Conservation (phyloP, 2,329 filamentous ascomycete species). For the Cordyceps cicadae region DNA sequence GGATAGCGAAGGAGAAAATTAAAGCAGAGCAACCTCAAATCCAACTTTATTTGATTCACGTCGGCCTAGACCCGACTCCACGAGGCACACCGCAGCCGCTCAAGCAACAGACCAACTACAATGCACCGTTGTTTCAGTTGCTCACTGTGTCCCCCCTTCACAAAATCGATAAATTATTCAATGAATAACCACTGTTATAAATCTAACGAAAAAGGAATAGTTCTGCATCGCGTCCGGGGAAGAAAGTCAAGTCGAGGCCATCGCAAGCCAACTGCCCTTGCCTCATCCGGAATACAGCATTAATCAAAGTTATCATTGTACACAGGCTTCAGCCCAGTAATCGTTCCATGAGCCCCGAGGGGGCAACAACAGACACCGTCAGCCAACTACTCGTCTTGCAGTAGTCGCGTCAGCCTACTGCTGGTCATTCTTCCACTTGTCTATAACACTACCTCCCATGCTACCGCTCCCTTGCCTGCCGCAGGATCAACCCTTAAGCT, state of each 20-base stretch:
- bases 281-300: slow-evolving; percentile 27
- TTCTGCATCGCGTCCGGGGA: slow-evolving; percentile 15
- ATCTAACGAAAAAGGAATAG: slow-evolving; percentile 9
- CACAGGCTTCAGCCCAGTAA: slow-evolving; percentile 27
- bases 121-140: no score
- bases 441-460: slow-evolving; percentile 12
- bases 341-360: slow-evolving; percentile 10
- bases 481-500: background rate
- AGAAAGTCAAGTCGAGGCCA: slow-evolving; percentile 16
- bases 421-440: slow-evolving; percentile 8
- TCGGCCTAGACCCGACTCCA: no score
- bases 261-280: slow-evolving; percentile 22
- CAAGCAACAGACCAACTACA: no score
- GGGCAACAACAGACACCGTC: background rate
- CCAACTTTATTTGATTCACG: background rate
- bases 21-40: no score
- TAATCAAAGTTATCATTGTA: slow-evolving; percentile 35
- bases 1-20: background rate
- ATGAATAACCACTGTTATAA: background rate
- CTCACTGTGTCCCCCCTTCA: no score
- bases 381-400: background rate
- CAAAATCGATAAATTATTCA: background rate
- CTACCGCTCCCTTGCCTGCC: slow-evolving; percentile 12
- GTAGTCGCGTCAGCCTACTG: slow-evolving; percentile 9
- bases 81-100: background rate